Evolutionary conservation across 257 asterid genomes (phyloP), one percentile per base, ranked within the genome.

Genomic region (Solanum medicagineum): DNA sequence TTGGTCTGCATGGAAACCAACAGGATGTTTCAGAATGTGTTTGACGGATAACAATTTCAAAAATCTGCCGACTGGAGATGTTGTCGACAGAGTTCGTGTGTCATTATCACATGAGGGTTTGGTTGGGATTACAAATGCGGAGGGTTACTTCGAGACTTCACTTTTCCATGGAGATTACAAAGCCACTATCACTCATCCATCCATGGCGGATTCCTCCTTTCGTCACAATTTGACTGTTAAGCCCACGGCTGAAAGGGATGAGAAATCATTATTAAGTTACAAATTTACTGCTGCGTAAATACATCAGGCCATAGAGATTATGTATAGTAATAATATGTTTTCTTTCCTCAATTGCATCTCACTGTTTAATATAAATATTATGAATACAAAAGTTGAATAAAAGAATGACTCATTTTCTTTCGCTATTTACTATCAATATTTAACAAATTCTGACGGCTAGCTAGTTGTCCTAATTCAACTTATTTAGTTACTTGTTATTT

Each of bases 1-100:
- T 16, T 94, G 97, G 97, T 60, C 89, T 0, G 94, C 91, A 24
- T 88, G 92, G 94, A 83, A 63, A 22, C 94, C 97, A 2, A 16
- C 16, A 0, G 93, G 92, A 44, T 94, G 97, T 87, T 92, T 89
- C 14, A 9, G 69, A 32, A 94, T 94, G 98, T 94, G 97, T 83
- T 85, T 93, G 83, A 92, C 93, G 0, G 98, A 94, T 55, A 88
- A 86, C 60, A 89, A 90, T 84, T 94, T 94, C 86, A 85, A 19
- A 1, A 93, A 94, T 84, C 81, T 94, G 13, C 86, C 91, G 1
- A 92, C 97, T 0, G 95, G 95, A 5, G 29, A 91, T 44, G 94
- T 89, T 4, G 94, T 94, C 0, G 97, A 94, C 79, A 89, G 56
- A 53, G 55, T 87, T 17, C 51, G 84, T 3, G 3, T 3, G 3